phyloP scores from a whole-genome alignment of 2,329 filamentous ascomycete genomes.

The Coniochaeta sp. region DNA sequence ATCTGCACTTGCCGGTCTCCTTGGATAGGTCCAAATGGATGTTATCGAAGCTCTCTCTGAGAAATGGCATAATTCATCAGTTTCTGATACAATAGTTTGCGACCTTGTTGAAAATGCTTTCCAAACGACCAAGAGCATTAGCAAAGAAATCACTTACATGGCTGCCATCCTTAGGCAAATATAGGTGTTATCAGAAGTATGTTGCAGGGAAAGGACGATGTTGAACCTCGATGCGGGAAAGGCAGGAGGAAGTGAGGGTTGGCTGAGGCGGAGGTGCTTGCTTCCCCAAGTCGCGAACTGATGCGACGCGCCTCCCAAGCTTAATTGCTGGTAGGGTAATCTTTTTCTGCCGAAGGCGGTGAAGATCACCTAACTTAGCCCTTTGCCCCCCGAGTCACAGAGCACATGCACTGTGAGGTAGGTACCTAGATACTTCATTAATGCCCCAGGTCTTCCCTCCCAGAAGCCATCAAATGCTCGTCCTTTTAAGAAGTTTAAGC shows the following conservation, averaged over 20 bases:
- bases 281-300: background rate
- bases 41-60: slow-evolving; percentile 87
- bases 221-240: background rate
- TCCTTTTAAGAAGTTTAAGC: no score
- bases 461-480: no score
- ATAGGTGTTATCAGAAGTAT: background rate
- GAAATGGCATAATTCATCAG: slow-evolving; percentile 4
- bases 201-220: background rate
- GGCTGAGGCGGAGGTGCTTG: background rate
- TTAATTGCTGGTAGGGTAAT: background rate
- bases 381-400: no score
- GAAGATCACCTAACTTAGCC: no score
- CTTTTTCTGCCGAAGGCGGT: background rate
- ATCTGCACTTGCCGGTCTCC: slow-evolving; percentile 85
- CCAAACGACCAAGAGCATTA: background rate
- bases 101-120: background rate
- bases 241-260: background rate
- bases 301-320: background rate
- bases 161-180: background rate
- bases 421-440: no score
- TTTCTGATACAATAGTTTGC: background rate
- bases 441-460: no score
- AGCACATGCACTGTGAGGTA: no score
- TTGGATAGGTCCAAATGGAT: slow-evolving; percentile 95
- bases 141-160: background rate